Evolutionary conservation across 2,329 filamentous ascomycete genomes (phyloP).

Genomic region (Ceratocystis smalleyi): DNA sequence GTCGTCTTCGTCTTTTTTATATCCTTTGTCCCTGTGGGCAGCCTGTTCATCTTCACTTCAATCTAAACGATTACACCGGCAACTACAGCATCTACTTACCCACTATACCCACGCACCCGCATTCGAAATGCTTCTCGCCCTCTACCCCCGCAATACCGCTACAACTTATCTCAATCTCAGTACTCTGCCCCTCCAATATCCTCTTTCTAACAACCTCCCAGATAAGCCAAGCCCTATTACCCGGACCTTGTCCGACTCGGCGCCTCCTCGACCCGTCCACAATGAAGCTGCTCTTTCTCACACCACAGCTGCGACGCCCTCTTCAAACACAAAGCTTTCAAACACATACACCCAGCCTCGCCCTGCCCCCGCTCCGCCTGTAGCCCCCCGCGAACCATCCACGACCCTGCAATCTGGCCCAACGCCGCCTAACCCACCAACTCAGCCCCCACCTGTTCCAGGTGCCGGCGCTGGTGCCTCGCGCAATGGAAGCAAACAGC

Average conservation of each 20-base stretch:
- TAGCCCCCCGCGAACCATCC: constrained; percentile 12
- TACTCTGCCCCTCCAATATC: constrained; percentile 18
- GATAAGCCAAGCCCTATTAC: constrained; percentile 27
- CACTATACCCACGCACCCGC: no score
- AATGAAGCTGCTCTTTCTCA: background rate
- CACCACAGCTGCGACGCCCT: background rate
- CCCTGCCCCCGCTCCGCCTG: constrained; percentile 14
- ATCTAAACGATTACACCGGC: background rate
- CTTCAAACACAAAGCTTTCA: constrained; percentile 4
- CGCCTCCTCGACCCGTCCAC: background rate
- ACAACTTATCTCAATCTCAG: background rate
- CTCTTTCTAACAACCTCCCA: constrained; percentile 43
- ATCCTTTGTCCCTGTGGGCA: background rate
- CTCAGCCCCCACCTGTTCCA: constrained; percentile 15
- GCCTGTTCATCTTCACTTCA: no score
- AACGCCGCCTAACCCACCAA: constrained; percentile 7
- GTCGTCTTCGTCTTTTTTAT: background rate
- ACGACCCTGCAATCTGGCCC: constrained; percentile 10
- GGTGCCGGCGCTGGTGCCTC: constrained; percentile 8
- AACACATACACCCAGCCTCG: constrained; percentile 16
- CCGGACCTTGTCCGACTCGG: constrained; percentile 10
- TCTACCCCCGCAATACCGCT: background rate
- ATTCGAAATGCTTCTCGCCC: background rate
- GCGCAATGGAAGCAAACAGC: constrained; percentile 14
- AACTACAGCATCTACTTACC: background rate